A percentile compares a stretch with the other conserved stretches of the same genome.
phyloP scores from a whole-genome alignment of 495 filamentous ascomycete species.

The Xylaria longipes region DNA sequence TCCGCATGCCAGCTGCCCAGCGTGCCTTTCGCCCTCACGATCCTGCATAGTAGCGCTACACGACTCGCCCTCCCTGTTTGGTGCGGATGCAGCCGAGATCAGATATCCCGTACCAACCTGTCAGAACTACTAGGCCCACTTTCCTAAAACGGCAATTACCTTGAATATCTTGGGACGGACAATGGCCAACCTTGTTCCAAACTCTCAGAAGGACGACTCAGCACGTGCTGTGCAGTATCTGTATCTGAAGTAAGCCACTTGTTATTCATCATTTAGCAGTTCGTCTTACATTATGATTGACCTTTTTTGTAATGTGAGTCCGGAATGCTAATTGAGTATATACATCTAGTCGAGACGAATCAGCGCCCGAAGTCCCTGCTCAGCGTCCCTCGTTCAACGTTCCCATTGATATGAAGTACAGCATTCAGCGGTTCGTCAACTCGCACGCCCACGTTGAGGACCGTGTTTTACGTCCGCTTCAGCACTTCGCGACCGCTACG shows the following conservation, averaged over 20 bases:
- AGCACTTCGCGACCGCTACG: conserved; percentile 25
- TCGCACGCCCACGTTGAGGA: conserved; percentile 39
- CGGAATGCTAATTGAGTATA: neutral
- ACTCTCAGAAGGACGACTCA: conserved; percentile 32
- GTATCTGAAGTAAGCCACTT: conserved; percentile 34
- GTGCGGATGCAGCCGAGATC: conserved; percentile 18
- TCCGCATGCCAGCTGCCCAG: neutral
- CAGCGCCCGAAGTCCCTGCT: conserved; percentile 15
- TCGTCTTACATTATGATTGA: neutral
- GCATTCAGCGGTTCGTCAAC: conserved; percentile 37
- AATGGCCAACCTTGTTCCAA: conserved; percentile 31
- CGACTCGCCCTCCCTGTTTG: neutral
- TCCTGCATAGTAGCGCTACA: conserved; percentile 9
- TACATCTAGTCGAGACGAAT: conserved; percentile 28
- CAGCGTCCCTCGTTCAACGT: conserved; percentile 34
- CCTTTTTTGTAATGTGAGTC: neutral
- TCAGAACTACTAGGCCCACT: conserved; percentile 20
- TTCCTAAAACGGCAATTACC: conserved; percentile 31
- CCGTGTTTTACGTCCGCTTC: conserved; percentile 30
- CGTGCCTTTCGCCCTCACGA: neutral
- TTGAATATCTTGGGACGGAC: neutral
- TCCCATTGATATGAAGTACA: conserved; percentile 36
- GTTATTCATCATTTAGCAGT: neutral
- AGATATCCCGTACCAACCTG: conserved; percentile 7
- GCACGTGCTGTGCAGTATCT: conserved; percentile 37